Percentiles rank a stretch among this genome's conserved stretches.
Conservation (phyloP, 768 basidiomycete species). For the Hericium rajendrae region DNA sequence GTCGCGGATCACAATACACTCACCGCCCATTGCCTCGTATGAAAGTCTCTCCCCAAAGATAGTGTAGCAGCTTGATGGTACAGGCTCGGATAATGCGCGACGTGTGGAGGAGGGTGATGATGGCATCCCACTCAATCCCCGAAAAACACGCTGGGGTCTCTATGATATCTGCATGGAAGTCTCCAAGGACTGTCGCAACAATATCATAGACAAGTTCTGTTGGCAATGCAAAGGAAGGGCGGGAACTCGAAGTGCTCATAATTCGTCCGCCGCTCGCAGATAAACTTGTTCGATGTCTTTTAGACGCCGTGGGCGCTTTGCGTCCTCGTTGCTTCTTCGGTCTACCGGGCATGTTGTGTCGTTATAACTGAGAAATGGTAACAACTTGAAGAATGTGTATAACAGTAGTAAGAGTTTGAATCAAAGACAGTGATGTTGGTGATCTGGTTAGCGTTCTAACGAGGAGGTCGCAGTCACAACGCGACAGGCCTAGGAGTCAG, state of each 20-base stretch:
- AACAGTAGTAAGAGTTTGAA: not conserved
- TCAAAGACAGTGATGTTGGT: not conserved
- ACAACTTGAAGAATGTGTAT: not conserved
- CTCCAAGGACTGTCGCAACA: constrained; percentile 6
- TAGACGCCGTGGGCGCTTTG: not conserved
- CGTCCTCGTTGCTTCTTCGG: not conserved
- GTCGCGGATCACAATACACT: no score
- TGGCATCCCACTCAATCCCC: constrained; percentile 3
- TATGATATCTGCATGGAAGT: constrained; percentile 8
- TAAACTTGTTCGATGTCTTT: not conserved
- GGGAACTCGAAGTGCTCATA: not conserved
- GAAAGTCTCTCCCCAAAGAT: constrained; percentile 13
- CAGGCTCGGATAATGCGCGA: constrained; percentile 8
- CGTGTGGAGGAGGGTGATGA: constrained; percentile 6
- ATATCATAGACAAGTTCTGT: constrained; percentile 9
- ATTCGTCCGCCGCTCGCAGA: not conserved
- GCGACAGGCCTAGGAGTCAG: not conserved
- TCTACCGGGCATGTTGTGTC: not conserved
- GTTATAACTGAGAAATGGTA: not conserved
- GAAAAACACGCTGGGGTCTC: not conserved
- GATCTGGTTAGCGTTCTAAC: not conserved
- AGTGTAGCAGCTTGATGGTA: constrained; percentile 9
- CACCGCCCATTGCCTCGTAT: not conserved
- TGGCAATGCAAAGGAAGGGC: constrained; percentile 4
- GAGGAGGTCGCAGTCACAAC: not conserved